Evolutionary conservation across 192 early-diverging fungal species (phyloP).

Genomic region (Nowakowskiella sp.): DNA sequence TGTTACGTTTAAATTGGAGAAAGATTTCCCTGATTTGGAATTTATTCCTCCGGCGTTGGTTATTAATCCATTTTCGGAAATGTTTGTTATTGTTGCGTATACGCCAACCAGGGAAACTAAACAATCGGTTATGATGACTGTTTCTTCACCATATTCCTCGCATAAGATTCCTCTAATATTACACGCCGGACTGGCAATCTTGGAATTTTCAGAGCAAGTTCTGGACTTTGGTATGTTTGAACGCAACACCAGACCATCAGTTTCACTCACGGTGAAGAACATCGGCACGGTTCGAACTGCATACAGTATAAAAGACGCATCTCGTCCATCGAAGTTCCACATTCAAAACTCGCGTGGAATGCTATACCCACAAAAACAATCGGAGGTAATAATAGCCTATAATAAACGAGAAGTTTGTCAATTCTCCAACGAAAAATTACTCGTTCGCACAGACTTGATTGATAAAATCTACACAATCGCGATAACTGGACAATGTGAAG

Average conservation of each 20-base stretch:
- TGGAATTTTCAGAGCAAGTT: conserved; percentile 38
- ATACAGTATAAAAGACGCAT: conserved; percentile 36
- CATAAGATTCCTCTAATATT: conserved; percentile 50
- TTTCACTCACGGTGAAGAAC: conserved; percentile 39
- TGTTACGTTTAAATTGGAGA: conserved; percentile 47
- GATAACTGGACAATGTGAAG: conserved; percentile 52
- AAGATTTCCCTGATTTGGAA: conserved; percentile 42
- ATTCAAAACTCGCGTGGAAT: conserved; percentile 38
- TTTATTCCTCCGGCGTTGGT: conserved; percentile 45
- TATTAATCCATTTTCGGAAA: conserved; percentile 50
- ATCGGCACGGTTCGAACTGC: conserved; percentile 48
- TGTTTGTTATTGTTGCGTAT: conserved; percentile 40
- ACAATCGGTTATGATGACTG: conserved; percentile 33
- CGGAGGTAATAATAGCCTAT: conserved; percentile 40
- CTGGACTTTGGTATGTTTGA: conserved; percentile 64
- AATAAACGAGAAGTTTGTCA: conserved; percentile 39
- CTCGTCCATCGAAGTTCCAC: conserved; percentile 43
- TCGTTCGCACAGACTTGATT: conserved; percentile 48
- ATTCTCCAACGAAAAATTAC: conserved; percentile 40
- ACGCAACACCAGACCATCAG: conserved; percentile 31
- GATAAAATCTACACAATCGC: conserved; percentile 39
- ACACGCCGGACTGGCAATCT: conserved; percentile 42
- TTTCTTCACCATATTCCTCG: conserved; percentile 49
- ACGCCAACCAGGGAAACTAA: conserved; percentile 42
- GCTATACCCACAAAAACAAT: conserved; percentile 30